phyloP scores from a whole-genome alignment of 2,329 filamentous ascomycete genomes.

The Incumbomyces lentus region DNA sequence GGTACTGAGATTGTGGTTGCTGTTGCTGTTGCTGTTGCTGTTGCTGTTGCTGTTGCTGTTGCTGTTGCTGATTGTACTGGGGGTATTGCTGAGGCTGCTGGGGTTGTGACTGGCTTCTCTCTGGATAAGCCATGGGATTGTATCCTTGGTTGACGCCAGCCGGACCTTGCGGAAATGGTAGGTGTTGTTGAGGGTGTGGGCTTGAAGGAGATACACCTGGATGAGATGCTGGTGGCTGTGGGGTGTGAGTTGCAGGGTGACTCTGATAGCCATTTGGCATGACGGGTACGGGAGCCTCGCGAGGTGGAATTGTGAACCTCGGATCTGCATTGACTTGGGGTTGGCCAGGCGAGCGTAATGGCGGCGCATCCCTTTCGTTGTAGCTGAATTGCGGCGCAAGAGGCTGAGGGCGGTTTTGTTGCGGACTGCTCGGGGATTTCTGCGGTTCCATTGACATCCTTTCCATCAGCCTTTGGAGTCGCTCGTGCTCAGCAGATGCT shows the following conservation, averaged over 20 bases:
- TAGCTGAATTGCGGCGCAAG: conserved; percentile 28
- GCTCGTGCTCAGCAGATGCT: conserved; percentile 76
- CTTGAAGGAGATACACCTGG: background rate
- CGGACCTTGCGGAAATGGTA: conserved; percentile 23
- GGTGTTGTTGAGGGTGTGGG: conserved; percentile 15
- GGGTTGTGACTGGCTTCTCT: conserved; percentile 13
- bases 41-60: conserved; percentile 8
- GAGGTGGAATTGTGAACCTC: conserved; percentile 21
- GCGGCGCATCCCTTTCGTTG: conserved; percentile 12
- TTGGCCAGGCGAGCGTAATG: conserved; percentile 12
- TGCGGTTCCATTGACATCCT: conserved; percentile 73
- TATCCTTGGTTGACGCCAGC: conserved; percentile 35
- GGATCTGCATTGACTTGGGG: conserved; percentile 19
- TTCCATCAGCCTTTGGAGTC: conserved; percentile 84
- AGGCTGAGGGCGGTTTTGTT: conserved; percentile 28
- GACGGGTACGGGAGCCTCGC: conserved; percentile 19
- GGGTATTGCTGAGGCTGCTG: conserved; percentile 1
- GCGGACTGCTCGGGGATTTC: conserved; percentile 34
- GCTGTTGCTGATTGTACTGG: conserved; percentile 3
- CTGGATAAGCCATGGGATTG: conserved; percentile 42
- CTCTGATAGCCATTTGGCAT: conserved; percentile 16
- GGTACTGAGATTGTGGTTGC: background rate
- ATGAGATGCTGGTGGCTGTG: conserved; percentile 1
- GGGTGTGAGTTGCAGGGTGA: conserved; percentile 2
- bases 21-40: conserved; percentile 2